phyloP scores from a whole-genome alignment of 2,329 filamentous ascomycete species.

The Periglandula ipomoeae region DNA sequence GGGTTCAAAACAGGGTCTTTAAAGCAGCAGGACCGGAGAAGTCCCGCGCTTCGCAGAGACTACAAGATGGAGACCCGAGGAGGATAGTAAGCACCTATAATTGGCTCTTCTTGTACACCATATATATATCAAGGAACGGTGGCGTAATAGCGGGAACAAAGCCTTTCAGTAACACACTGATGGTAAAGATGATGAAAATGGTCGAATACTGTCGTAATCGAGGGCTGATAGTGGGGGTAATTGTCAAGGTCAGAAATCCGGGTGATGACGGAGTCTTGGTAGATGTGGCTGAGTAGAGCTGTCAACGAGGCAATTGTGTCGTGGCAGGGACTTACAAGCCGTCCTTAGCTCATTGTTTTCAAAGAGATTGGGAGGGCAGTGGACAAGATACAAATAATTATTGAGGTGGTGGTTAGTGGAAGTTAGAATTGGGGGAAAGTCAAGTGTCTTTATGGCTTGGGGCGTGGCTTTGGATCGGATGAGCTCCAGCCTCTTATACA shows the following conservation, averaged over 20 bases:
- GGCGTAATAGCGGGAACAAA: not conserved
- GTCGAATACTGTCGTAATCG: not conserved
- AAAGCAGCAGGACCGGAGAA: not conserved
- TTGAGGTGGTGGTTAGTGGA: not conserved
- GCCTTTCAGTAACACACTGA: not conserved
- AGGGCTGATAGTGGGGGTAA: too few relatives aligned
- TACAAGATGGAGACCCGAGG: not conserved
- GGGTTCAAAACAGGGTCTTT: not conserved
- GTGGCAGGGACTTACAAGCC: not conserved
- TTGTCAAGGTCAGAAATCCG: not conserved
- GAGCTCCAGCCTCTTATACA: conserved; percentile 1
- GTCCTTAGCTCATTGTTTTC: not conserved
- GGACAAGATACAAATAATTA: not conserved
- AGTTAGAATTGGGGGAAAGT: not conserved
- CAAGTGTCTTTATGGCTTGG: conserved; percentile 4
- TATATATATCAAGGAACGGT: not conserved
- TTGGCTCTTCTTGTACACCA: not conserved
- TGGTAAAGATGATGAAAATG: not conserved
- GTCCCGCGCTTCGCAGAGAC: not conserved
- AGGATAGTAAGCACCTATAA: not conserved
- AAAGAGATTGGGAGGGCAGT: not conserved
- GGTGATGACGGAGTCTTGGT: not conserved
- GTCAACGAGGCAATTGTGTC: not conserved
- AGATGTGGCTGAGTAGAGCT: not conserved
- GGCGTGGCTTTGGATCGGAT: not conserved